Evolutionary conservation across 2,329 filamentous ascomycete species (phyloP).

Genomic region (Cercospora sesami): DNA sequence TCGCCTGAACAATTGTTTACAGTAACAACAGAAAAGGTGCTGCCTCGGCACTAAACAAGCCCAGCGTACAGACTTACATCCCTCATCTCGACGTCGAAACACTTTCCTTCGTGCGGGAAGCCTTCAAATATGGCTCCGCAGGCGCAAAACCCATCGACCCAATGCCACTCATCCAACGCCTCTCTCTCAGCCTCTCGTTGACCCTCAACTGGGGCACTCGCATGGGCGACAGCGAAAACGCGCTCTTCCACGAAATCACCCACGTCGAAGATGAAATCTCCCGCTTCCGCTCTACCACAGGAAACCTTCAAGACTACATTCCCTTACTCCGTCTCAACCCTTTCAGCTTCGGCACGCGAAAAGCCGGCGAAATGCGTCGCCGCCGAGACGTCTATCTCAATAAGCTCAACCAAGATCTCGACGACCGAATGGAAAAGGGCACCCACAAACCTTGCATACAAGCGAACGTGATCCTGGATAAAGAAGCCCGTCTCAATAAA

Average conservation of each 20-base stretch:
- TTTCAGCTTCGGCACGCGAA: constrained; percentile 58
- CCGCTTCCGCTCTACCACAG: constrained; percentile 60
- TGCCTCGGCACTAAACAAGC: constrained; percentile 65
- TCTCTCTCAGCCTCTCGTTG: constrained; percentile 62
- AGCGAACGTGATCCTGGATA: constrained; percentile 64
- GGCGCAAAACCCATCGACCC: constrained; percentile 60
- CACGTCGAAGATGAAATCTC: constrained; percentile 63
- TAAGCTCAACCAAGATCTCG: constrained; percentile 58
- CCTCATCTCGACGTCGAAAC: constrained; percentile 64
- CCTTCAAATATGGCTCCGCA: constrained; percentile 57
- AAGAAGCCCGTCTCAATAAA: constrained; percentile 62
- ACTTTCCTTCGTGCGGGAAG: constrained; percentile 62
- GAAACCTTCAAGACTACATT: constrained; percentile 63
- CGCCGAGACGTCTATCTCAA: constrained; percentile 62
- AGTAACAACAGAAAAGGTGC: constrained; percentile 57
- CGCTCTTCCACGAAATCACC: constrained; percentile 63
- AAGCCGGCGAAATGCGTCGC: constrained; percentile 60
- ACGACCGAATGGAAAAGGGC: constrained; percentile 61
- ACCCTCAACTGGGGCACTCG: constrained; percentile 68
- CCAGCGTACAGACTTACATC: constrained; percentile 63
- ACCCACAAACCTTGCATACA: constrained; percentile 66
- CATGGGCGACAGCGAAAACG: constrained; percentile 59
- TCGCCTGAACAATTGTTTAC: neutral
- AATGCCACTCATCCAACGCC: constrained; percentile 67
- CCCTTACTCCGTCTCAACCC: constrained; percentile 62